phyloP scores from a whole-genome alignment of 768 basidiomycete genomes.

The Rhodotorula babjevae region DNA sequence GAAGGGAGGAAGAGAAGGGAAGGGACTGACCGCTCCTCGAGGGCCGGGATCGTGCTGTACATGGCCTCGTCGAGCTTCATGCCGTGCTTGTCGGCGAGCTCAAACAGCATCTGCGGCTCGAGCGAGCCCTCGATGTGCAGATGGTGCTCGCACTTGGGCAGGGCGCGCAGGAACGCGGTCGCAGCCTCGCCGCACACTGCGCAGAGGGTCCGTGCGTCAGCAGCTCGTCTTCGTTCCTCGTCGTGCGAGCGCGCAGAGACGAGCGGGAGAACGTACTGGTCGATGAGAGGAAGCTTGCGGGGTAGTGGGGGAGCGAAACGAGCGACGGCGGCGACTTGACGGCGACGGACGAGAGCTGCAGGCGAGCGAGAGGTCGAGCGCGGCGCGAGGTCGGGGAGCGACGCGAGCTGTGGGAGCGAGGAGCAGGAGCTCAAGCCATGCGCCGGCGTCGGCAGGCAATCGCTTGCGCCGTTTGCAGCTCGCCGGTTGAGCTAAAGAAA shows the following conservation, averaged over 20 bases:
- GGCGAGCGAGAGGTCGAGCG: no score
- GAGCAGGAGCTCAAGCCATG: not conserved
- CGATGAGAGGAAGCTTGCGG: no score
- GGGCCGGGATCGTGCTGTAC: slow-evolving; percentile 25
- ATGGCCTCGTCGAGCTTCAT: slow-evolving; percentile 19
- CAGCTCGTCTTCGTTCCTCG: no score
- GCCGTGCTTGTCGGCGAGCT: slow-evolving; percentile 34
- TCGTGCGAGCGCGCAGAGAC: no score
- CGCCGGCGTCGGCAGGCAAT: no score
- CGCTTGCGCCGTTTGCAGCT: no score
- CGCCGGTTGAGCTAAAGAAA: not conserved
- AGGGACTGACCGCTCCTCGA: slow-evolving; percentile 23
- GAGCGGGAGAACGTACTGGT: no score
- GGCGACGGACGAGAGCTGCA: no score
- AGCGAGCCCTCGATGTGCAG: slow-evolving; percentile 42
- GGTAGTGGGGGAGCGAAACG: no score
- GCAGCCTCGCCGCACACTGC: slow-evolving; percentile 15
- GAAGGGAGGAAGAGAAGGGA: not conserved
- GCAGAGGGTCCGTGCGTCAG: not conserved
- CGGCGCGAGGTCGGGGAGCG: no score
- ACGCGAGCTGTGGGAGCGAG: not conserved
- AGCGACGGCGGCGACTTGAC: no score
- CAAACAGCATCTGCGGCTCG: slow-evolving; percentile 36
- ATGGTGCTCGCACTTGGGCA: slow-evolving; percentile 41
- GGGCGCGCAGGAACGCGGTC: slow-evolving; percentile 17